phyloP scores from a whole-genome alignment of 208 protist genomes.

The Trypanosomatidae sp. region DNA sequence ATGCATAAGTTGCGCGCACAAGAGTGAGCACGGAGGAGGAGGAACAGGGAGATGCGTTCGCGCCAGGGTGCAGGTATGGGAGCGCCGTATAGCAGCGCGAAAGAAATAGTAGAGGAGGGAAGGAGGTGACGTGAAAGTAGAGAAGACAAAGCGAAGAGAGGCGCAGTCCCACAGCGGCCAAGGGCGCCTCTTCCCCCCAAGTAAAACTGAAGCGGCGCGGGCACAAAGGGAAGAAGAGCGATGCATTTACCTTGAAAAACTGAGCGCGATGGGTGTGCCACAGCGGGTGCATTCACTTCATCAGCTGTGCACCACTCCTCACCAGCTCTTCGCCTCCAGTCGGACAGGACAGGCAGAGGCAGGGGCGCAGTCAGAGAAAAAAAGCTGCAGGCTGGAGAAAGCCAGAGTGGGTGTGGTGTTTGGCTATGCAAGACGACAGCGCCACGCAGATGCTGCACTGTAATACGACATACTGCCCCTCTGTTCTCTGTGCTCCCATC shows the following conservation, averaged over 20 bases:
- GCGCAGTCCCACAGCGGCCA: not conserved
- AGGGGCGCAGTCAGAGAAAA: not conserved
- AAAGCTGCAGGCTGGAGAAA: not conserved
- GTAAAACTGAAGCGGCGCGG: not conserved
- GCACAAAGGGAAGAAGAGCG: not conserved
- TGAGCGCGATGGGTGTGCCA: not conserved
- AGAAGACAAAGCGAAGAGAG: not conserved
- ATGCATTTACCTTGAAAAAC: not conserved
- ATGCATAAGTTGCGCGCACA: not conserved
- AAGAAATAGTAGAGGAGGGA: not conserved
- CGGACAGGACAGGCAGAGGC: too few relatives aligned
- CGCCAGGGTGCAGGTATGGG: too few relatives aligned
- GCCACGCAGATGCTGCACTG: not conserved
- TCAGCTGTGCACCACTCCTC: not conserved
- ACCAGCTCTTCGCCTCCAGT: too few relatives aligned
- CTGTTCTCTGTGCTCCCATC: not conserved
- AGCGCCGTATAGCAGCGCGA: not conserved
- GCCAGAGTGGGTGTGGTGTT: not conserved
- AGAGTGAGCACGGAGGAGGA: not conserved
- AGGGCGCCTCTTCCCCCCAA: not conserved
- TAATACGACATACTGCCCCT: not conserved
- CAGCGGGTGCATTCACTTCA: not conserved
- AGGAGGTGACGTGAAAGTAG: not conserved
- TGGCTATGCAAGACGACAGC: not conserved
- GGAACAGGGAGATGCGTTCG: too few relatives aligned